Base-by-base conservation (phyloP, 176 grass and related monocot genomes). In the Oryza officinalis region DNA sequence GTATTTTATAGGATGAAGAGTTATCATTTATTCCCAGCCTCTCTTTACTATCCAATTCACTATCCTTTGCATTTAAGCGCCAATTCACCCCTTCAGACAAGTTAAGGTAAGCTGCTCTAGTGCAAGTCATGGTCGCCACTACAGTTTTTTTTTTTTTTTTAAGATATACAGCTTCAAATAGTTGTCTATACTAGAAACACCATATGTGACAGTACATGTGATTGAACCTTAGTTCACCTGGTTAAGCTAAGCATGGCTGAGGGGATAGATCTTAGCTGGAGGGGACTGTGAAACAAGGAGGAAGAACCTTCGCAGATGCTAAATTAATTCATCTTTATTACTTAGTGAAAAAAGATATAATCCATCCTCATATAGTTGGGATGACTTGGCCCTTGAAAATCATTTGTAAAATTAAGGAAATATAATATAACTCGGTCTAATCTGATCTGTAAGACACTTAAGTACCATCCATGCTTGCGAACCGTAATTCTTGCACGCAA, bases 21-120 rank as follows among this genome's bases (percentile, higher is more conserved):
- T 47, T 99, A 89, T 81, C 93, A 20, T 94, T 96, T 82, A 85
- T 99, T 70, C 96, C 93, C 25, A 92, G 89, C 81, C 74, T 96
- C 27, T 88, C 78, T 23, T 80, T 99, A 77, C 93, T 93, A 63
- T 94, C 91, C 50, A 95, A 96, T 83, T 82, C 91, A 64, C 13
- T 94, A 70, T 92, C 96, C 20, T 88, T 96, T 64, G 75, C 91
- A 78, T 94, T 92, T 49, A 99, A 96, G 86, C 91, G 96, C 14
- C 96, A 87, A 70, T 92, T 99, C 72, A 87, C 83, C 65, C 89
- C 91, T 78, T 81, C 75, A 57, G 93, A 96, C 84, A 99, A 99
- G 75, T 67, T 99, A 68, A 96, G 96, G 96, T 77, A 88, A 77
- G 86, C 28, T 84, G 80, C 72, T 30, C 54, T 63, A n/a, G 7